Evolutionary conservation across 805 yeast species (phyloP).

Genomic region (Myxozyma nipponensis): DNA sequence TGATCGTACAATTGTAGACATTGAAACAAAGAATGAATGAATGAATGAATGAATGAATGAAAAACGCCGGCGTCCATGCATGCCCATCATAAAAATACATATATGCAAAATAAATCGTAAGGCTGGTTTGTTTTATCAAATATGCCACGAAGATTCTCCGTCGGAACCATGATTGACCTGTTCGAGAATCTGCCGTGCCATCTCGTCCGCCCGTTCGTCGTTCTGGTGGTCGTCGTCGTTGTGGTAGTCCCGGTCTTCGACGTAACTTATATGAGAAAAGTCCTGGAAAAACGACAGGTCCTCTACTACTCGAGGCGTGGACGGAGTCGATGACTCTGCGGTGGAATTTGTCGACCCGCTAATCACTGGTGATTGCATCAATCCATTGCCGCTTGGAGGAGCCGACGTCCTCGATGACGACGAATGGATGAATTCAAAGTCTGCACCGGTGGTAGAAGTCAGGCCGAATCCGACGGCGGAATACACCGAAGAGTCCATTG

Average conservation of each 20-base stretch:
- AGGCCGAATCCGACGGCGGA: not conserved
- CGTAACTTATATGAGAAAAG: not conserved
- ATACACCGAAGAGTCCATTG: too few relatives aligned
- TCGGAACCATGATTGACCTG: constrained; percentile 8
- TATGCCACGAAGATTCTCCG: constrained; percentile 3
- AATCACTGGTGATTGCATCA: not conserved
- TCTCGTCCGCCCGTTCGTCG: constrained; percentile 14
- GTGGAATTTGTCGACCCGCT: not conserved
- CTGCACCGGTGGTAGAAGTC: not conserved
- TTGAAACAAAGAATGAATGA: too few relatives aligned
- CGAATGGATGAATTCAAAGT: not conserved
- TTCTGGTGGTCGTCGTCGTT: not conserved
- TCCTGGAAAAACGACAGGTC: constrained; percentile 21
- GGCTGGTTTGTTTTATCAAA: too few relatives aligned
- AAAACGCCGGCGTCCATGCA: too few relatives aligned
- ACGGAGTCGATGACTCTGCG: constrained; percentile 4
- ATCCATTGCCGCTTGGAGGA: not conserved
- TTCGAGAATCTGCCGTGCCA: constrained; percentile 16
- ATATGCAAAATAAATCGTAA: too few relatives aligned
- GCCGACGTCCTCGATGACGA: not conserved
- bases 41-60: too few relatives aligned
- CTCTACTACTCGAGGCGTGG: constrained; percentile 12
- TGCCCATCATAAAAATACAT: too few relatives aligned
- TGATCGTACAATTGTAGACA: too few relatives aligned
- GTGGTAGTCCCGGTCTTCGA: too few relatives aligned